Percentiles rank a stretch among this genome's conserved stretches.
Conservation (phyloP, 2,329 filamentous ascomycete species). For the Paecilomyces sp. region DNA sequence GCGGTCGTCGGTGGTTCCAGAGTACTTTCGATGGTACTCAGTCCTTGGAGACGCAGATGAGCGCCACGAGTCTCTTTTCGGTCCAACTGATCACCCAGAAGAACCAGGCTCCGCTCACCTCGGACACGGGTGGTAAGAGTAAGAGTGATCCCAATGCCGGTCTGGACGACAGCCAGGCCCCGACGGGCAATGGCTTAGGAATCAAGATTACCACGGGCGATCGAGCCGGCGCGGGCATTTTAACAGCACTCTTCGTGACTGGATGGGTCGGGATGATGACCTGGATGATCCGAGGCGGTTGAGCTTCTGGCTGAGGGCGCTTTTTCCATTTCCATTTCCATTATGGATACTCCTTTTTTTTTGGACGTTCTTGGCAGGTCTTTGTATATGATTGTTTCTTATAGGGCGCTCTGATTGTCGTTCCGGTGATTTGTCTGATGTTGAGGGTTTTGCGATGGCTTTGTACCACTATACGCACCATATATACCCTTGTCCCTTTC, state of each 20-base stretch:
- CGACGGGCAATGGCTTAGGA: background rate
- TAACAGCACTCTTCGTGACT: slow-evolving; percentile 7
- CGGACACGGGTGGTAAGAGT: slow-evolving; percentile 53
- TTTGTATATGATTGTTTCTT: background rate
- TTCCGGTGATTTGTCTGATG: background rate
- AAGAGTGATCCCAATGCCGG: slow-evolving; percentile 39
- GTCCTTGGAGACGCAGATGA: slow-evolving; percentile 37
- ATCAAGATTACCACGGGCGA: slow-evolving; percentile 6
- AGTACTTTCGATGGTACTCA: slow-evolving; percentile 27
- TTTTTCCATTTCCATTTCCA: background rate
- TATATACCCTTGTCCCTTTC: background rate
- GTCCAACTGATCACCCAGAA: slow-evolving; percentile 19
- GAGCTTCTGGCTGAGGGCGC: background rate
- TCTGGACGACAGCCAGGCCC: background rate
- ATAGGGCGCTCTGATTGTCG: background rate
- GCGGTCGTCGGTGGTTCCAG: slow-evolving; percentile 40
- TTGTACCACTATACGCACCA: background rate
- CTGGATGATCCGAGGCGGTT: slow-evolving; percentile 7
- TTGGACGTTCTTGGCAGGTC: background rate
- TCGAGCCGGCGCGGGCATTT: slow-evolving; percentile 8
- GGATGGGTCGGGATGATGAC: slow-evolving; percentile 9
- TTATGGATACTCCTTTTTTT: background rate
- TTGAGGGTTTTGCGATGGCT: background rate
- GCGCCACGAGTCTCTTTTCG: slow-evolving; percentile 29
- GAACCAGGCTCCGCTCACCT: slow-evolving; percentile 33